These are phyloP conservation scores for Solanum hybrid DNA, from an alignment of 305 asterid species.

Conservation along the genomic window DNA sequence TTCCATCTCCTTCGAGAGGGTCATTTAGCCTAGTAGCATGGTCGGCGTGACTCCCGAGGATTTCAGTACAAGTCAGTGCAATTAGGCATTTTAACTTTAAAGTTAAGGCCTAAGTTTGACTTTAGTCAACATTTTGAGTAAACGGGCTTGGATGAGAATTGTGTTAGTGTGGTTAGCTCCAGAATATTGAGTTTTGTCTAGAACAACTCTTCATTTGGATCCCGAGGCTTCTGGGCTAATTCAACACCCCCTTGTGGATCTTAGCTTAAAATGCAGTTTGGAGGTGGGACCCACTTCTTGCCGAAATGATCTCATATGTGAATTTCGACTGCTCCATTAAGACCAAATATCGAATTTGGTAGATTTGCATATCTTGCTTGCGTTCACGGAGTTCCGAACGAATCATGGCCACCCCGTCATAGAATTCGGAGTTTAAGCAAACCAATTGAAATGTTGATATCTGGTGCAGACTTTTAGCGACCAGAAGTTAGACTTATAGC, in stretches of 20 bases:
- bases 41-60: neutral
- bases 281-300: neutral
- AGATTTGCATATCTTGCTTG: too few species aligned
- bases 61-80: neutral
- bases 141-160: neutral
- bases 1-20: neutral
- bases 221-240: neutral
- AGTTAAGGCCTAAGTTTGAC: neutral
- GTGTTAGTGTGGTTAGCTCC: neutral
- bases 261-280: neutral
- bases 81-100: neutral
- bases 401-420: too few species aligned
- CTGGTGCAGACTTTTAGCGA: too few species aligned
- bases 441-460: too few species aligned
- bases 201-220: neutral
- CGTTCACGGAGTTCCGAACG: too few species aligned
- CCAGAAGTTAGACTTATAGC: too few species aligned
- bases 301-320: neutral
- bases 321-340: too few species aligned
- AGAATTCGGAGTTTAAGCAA: too few species aligned
- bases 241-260: neutral
- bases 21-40: neutral
- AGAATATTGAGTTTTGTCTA: neutral
- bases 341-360: too few species aligned
- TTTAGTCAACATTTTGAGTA: neutral